A percentile compares a stretch with the other conserved stretches of the same genome.
These are phyloP conservation scores for Neonectria magnoliae DNA, from an alignment of 2,329 filamentous ascomycete genomes.

Conservation along the genomic window DNA sequence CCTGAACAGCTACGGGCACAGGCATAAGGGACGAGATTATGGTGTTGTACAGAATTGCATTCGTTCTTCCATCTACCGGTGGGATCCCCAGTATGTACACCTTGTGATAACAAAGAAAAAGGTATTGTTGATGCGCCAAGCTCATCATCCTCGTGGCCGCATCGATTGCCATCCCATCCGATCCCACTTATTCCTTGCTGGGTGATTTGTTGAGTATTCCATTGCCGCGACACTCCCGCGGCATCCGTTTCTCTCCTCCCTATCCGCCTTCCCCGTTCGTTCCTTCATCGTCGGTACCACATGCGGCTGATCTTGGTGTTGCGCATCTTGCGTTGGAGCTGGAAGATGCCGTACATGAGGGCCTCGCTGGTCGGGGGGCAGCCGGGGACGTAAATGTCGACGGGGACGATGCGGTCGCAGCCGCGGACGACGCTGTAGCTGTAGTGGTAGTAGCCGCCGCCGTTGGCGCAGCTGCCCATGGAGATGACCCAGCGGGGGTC, in stretches of 20 bases:
- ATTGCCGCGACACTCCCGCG: background rate
- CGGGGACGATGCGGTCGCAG: conserved; percentile 80
- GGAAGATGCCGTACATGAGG: conserved; percentile 77
- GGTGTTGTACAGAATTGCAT: conserved; percentile 37
- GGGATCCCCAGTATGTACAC: conserved; percentile 36
- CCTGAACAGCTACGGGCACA: no score
- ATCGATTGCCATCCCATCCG: conserved; percentile 21
- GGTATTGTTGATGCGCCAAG: conserved; percentile 22
- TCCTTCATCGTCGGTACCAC: conserved; percentile 66
- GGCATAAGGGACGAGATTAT: background rate
- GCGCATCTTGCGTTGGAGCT: conserved; percentile 81
- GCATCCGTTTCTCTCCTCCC: background rate
- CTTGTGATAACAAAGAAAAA: conserved; percentile 35
- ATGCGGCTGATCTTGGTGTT: conserved; percentile 64
- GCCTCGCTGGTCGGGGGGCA: conserved; percentile 72
- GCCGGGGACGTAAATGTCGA: conserved; percentile 83
- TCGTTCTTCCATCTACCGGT: conserved; percentile 36
- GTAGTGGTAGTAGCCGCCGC: conserved; percentile 89
- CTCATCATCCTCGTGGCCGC: conserved; percentile 17
- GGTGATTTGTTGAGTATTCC: conserved; percentile 21
- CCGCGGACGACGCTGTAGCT: conserved; percentile 81
- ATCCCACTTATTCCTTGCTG: conserved; percentile 11
- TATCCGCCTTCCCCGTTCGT: background rate
- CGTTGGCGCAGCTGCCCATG: conserved; percentile 88
- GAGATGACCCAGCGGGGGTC: conserved; percentile 87